These are phyloP conservation scores for Acacia acuminata DNA, from an alignment of 306 rosid species.

Conservation along the genomic window DNA sequence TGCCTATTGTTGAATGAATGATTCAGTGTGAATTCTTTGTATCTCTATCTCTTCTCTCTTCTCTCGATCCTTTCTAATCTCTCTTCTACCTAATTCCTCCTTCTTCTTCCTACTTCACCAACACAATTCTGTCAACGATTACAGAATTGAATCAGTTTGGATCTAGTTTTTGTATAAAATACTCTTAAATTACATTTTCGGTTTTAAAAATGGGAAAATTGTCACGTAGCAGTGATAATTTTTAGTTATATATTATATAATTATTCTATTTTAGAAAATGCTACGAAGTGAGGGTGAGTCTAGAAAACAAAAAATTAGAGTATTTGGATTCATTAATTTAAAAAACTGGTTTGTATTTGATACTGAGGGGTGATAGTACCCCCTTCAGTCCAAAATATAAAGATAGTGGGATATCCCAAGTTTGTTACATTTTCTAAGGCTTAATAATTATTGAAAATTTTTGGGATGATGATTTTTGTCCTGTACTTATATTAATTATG, in stretches of 20 bases:
- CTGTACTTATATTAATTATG: neutral
- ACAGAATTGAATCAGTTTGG: neutral
- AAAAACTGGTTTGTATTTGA: slow-evolving; percentile 2
- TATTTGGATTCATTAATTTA: slow-evolving; percentile 6
- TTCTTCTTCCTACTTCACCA: too few species aligned
- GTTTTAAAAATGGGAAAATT: neutral
- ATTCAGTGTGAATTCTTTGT: too few species aligned
- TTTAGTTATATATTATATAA: neutral
- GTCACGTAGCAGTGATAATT: neutral
- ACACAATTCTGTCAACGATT: too few species aligned
- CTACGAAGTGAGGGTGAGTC: neutral
- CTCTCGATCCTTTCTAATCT: too few species aligned
- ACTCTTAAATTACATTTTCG: neutral
- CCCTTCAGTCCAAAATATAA: neutral
- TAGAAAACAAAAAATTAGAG: neutral
- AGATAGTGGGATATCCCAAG: neutral
- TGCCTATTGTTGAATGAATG: too few species aligned
- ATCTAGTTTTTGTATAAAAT: slow-evolving; percentile 1
- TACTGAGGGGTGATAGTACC: neutral
- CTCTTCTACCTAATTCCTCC: too few species aligned
- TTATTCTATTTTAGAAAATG: neutral
- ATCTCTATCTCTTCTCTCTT: too few species aligned
- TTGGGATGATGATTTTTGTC: slow-evolving; percentile 4
- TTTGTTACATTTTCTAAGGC: neutral
- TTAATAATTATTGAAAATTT: neutral